Evolutionary conservation across 2,329 filamentous ascomycete genomes (phyloP).

Genomic region (Scytalidium sp.): DNA sequence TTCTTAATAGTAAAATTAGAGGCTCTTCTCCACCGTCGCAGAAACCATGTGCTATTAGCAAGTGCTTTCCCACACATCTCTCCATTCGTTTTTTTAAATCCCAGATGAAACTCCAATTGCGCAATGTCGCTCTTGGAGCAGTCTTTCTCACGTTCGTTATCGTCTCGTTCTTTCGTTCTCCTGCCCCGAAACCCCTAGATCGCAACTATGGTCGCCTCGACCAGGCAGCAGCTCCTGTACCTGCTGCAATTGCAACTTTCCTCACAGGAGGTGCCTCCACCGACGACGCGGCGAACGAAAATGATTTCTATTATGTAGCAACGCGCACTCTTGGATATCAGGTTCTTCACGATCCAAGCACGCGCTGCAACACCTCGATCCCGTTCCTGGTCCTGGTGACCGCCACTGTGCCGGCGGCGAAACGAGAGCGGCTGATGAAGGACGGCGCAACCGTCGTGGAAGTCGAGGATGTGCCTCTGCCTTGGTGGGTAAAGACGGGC

Average conservation of each 20-base stretch:
- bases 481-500: constrained; percentile 33
- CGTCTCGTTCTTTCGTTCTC: background rate
- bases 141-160: background rate
- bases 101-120: background rate
- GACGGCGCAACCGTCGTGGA: constrained; percentile 38
- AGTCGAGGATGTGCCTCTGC: constrained; percentile 29
- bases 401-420: constrained; percentile 24
- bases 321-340: constrained; percentile 38
- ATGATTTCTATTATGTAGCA: constrained; percentile 37
- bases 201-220: background rate
- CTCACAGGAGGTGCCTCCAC: constrained; percentile 28
- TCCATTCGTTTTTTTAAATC: too few species aligned
- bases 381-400: constrained; percentile 37
- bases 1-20: too few species aligned
- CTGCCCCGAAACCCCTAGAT: background rate
- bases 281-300: constrained; percentile 17
- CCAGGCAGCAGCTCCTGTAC: background rate
- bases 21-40: too few species aligned
- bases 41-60: background rate
- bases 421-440: constrained; percentile 28
- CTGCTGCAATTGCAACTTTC: constrained; percentile 34
- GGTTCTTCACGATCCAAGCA: constrained; percentile 34
- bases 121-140: background rate
- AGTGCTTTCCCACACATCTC: too few species aligned
- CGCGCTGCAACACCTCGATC: constrained; percentile 28